Percentiles rank a stretch among this genome's conserved stretches.
Conservation (phyloP, 75 land plant species). For the Pinus albicaulis region DNA sequence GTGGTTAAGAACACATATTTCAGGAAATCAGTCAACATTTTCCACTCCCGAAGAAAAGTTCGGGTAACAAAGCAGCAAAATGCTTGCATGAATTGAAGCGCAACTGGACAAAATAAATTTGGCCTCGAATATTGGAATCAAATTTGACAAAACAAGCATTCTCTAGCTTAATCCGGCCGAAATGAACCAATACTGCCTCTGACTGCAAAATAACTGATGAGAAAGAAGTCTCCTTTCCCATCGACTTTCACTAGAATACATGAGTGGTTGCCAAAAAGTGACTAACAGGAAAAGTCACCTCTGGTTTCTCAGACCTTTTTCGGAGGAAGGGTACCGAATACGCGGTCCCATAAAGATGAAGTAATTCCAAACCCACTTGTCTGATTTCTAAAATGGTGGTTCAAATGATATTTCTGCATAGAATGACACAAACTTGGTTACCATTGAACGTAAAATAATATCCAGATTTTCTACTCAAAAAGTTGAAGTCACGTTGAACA, state of each 20-base stretch:
- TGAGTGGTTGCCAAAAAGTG: neutral
- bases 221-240: neutral
- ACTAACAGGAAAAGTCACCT: neutral
- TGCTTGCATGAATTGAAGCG: neutral
- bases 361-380: constrained; percentile 88
- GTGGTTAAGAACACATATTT: neutral
- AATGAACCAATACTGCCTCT: neutral
- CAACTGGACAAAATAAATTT: constrained; percentile 3
- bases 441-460: neutral
- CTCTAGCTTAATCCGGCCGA: neutral
- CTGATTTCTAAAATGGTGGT: constrained; percentile 89
- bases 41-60: neutral
- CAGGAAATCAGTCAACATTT: neutral
- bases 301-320: constrained; percentile 18
- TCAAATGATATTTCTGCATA: constrained; percentile 86
- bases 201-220: neutral
- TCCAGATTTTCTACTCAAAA: neutral
- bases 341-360: constrained; percentile 83
- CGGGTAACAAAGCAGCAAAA: neutral
- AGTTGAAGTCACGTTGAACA: neutral
- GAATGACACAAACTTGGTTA: constrained; percentile 2
- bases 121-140: neutral
- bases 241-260: neutral
- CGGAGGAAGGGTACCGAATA: constrained; percentile 84
- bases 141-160: neutral